phyloP scores from a whole-genome alignment of 2,329 filamentous ascomycete genomes.

The Macrophomina pseudophaseolina region DNA sequence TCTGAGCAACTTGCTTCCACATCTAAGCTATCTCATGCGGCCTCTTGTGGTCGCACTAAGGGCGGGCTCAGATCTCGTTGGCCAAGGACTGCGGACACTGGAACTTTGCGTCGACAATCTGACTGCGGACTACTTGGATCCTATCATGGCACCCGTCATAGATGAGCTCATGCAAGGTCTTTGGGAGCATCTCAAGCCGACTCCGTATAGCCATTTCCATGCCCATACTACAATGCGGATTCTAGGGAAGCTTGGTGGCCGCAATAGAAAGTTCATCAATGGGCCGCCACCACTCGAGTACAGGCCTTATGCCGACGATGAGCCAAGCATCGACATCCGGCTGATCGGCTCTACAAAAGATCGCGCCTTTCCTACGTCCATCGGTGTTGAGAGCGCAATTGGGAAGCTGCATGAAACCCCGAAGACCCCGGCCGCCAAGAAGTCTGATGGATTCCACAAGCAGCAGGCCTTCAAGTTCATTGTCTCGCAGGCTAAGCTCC shows the following conservation, averaged over 20 bases:
- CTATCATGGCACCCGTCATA: slow-evolving; percentile 98
- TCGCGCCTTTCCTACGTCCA: slow-evolving; percentile 81
- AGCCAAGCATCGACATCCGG: slow-evolving; percentile 83
- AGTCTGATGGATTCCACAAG: slow-evolving; percentile 87
- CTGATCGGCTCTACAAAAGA: slow-evolving; percentile 90
- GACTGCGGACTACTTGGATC: slow-evolving; percentile 95
- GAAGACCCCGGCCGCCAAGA: slow-evolving; percentile 64
- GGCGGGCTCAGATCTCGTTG: slow-evolving; percentile 90
- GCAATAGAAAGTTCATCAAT: slow-evolving; percentile 94
- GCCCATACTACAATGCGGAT: slow-evolving; percentile 98
- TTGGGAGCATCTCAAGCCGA: slow-evolving; percentile 92
- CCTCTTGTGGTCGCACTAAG: slow-evolving; percentile 94
- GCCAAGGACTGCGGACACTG: slow-evolving; percentile 88
- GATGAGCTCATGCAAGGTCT: slow-evolving; percentile 98
- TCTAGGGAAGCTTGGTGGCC: slow-evolving; percentile 90
- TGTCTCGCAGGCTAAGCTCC: slow-evolving; percentile 85
- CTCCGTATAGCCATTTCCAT: slow-evolving; percentile 96
- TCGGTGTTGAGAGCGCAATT: slow-evolving; percentile 88
- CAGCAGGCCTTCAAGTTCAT: slow-evolving; percentile 89
- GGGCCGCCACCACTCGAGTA: slow-evolving; percentile 84
- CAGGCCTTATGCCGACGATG: slow-evolving; percentile 84
- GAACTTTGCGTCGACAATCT: slow-evolving; percentile 98
- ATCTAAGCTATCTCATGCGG: slow-evolving; percentile 95
- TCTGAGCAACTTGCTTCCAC: slow-evolving; percentile 90
- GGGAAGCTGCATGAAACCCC: slow-evolving; percentile 83